Conservation (phyloP, 2,329 filamentous ascomycete genomes). For the Davidsoniella eucalypti region DNA sequence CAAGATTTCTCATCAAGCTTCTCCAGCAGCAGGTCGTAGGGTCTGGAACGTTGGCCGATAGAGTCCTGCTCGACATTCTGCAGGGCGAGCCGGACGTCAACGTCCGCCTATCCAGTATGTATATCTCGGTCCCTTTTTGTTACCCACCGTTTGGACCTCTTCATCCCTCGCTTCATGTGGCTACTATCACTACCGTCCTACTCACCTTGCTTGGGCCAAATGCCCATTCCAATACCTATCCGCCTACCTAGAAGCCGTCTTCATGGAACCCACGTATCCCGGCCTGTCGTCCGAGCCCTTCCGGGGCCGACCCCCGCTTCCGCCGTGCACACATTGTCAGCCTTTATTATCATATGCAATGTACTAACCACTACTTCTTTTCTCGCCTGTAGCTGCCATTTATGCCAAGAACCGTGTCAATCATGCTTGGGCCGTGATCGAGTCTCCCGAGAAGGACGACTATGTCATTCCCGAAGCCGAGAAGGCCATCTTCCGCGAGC, state of each 20-base stretch:
- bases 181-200: background rate
- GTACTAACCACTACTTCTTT: constrained; percentile 6
- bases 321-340: background rate
- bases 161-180: background rate
- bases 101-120: constrained; percentile 76
- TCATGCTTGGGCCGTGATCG: constrained; percentile 69
- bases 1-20: too few species aligned
- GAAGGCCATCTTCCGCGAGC: constrained; percentile 71
- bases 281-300: too few species aligned
- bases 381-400: constrained; percentile 53
- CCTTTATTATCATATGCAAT: background rate
- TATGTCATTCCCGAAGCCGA: constrained; percentile 73
- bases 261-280: too few species aligned
- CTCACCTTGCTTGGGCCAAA: background rate
- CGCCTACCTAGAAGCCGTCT: background rate
- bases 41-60: too few species aligned
- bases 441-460: constrained; percentile 51
- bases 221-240: background rate
- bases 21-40: too few species aligned
- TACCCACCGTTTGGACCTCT: background rate
- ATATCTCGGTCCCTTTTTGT: constrained; percentile 12
- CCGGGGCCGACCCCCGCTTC: background rate
- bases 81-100: constrained; percentile 73
- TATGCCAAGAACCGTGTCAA: constrained; percentile 97
- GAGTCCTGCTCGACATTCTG: constrained; percentile 77